Base-by-base conservation (phyloP, 345 rosid species). In the Pugionium cornutum region DNA sequence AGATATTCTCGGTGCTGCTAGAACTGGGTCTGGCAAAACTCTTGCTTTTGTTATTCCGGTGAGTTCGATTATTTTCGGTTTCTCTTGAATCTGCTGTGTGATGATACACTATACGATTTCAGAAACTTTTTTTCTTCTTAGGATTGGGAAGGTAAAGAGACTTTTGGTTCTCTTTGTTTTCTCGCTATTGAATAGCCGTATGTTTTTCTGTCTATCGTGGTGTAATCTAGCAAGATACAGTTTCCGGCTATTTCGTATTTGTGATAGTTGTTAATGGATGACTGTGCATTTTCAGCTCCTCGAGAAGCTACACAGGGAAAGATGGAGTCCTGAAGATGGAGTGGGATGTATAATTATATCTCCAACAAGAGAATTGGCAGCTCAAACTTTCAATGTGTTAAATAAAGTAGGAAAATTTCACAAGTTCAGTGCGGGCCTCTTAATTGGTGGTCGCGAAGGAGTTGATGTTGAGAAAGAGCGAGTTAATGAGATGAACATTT, bases 21-120 rank as follows among this genome's bases (percentile, higher is more conserved):
- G 87, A 78, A 92, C 97, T 36, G 97, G 99, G 34, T 92, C 99
- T 0, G 99, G 96, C 27, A 90, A 94, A 79, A 90, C 99, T 1
- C 80, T 94, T 2, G 97, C 97, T 60, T 94, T 94, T 77, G 77
- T 88, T 46, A 82, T 94, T 32, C 96, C 97, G 40, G 99, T 90
- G 51, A 82, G 94, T 77, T 18, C 18, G 18, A 18, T 18, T 18
- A 18, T 18, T 18, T 72, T 3, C 28, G 34, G 9, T 39, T 39
- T 39, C 42, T 39, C 42, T 18, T 18, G 18, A 18, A 18, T 18
- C 18, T 18, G 18, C 18, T 18, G 18, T 18, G 18, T 18, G 18
- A 18, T 18, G 18, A 18, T 18, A 18, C 18, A 18, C 18, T 18
- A 18, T 18, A 18, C 18, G 18, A 18, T 18, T 18, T 18, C 18